phyloP scores from a whole-genome alignment of 441 rosid genomes.

The Pelargonium cotyledonis region DNA sequence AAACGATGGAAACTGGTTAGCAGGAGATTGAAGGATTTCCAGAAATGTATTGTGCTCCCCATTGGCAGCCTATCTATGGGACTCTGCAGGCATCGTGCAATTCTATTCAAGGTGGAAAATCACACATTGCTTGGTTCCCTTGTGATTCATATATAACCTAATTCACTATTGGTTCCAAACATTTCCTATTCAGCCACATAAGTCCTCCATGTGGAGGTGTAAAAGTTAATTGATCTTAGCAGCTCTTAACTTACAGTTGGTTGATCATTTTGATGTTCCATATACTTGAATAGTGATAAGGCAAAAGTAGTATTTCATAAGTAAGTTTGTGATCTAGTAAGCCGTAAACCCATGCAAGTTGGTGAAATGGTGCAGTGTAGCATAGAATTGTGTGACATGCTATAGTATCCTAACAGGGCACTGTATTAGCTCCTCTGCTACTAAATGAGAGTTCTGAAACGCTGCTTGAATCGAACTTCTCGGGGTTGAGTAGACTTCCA shows the following conservation, averaged over 20 bases:
- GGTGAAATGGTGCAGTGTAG: too few species aligned
- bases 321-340: background rate
- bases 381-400: too few species aligned
- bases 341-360: background rate
- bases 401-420: background rate
- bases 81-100: constrained; percentile 92
- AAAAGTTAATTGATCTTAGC: background rate
- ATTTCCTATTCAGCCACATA: too few species aligned
- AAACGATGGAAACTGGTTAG: constrained; percentile 70
- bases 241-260: background rate
- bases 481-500: background rate
- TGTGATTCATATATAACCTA: background rate
- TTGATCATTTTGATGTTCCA: too few species aligned
- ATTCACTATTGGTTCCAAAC: background rate
- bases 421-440: background rate
- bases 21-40: constrained; percentile 56
- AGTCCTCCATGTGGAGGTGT: too few species aligned
- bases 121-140: background rate
- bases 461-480: background rate
- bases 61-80: constrained; percentile 79
- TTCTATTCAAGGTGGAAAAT: constrained; percentile 70
- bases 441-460: too few species aligned
- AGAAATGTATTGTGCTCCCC: constrained; percentile 74
- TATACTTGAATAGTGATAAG: background rate
- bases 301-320: background rate